Base-by-base conservation (phyloP, 768 basidiomycete genomes). In the Pleurotus pulmonarius region DNA sequence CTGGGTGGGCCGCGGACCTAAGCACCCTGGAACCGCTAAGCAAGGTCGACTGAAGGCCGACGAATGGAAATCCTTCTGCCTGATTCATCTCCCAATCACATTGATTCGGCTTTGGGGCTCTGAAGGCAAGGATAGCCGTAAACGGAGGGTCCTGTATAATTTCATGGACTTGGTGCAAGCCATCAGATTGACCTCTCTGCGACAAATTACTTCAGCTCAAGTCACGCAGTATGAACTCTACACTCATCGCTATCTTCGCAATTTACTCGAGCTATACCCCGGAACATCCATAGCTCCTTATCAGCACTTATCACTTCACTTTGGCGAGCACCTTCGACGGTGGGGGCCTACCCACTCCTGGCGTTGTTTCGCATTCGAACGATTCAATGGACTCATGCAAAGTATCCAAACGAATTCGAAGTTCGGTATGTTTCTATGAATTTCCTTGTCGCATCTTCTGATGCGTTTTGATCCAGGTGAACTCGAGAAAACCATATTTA, bases 301-400 rank as follows among this genome's bases (percentile, higher is more conserved):
- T 43, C 75, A 79, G 5, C 79, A 79, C 57, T 48, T 75, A 3
- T 57, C 73, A 0, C 59, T 81, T 15, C 78, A 80, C 60, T 59
- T 76, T 20, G 58, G 60, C 0, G 56, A 66, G 3, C 62, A 65
- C 18, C 57, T 80, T 2, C 54, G 56, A 1, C 54, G 61, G 1
- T 73, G 72, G 58, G 73, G 75, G 1, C 74, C 75, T 0, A 64
- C 63, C 6, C 74, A 72, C 51, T 61, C 64, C 5, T 78, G 74
- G 73, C 56, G 70, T 13, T 68, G 26, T 29, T 29, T 29, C 26
- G 8, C 26, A 6, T 29, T 29, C 26, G 26, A 29, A 8, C 26
- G 26, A 68, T 29, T 75, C 34, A 76, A 75, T 55, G 63, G 68
- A 29, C 56, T 70, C 6, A 56, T 75, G 13, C 70, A 72, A 40